Base-by-base conservation (phyloP, 257 asterid species). In the Przewalskia tangutica region DNA sequence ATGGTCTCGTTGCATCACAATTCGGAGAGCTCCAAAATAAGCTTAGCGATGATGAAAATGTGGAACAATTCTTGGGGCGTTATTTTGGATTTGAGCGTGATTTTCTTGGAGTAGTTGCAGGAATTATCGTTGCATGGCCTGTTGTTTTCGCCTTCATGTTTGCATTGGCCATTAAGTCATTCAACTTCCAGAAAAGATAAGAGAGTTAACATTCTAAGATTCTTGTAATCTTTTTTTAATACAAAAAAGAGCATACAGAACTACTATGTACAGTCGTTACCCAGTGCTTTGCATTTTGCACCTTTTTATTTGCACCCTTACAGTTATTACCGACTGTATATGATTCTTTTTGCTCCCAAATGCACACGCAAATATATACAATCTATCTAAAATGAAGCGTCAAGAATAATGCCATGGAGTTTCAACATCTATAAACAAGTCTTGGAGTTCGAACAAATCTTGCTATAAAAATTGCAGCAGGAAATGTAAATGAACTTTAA, bases 161-260 rank as follows among this genome's bases (percentile, higher is more conserved):
- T 71, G 92, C 90, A 51, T 62, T 54, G 20, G 79, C 85, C 42
- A 89, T 89, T 34, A 90, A 81, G 89, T 42, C 85, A 4, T 85
- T 92, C 86, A 92, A 90, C 68, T 90, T 88, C 85, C 92, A 92
- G 63, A 92, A 77, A 58, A 85, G 97, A 67, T 92, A 59, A 77
- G 6, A 36, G 63, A 56, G 18, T 55, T 54, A 7, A 54, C n/a
- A 20, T 16, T 13, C 18, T 2, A 54, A 7, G 53, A 17, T n/a
- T n/a, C n/a, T n/a, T n/a, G n/a, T n/a, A n/a, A n/a, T n/a, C n/a
- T n/a, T n/a, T n/a, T n/a, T n/a, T n/a, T n/a, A n/a, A n/a, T n/a
- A 17, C 27, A 56, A 56, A 56, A 11, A 16, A 56, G 62, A 14
- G 8, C 5, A 16, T 56, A 17, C 62, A 17, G 17, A 56, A 56